phyloP scores from a whole-genome alignment of 495 filamentous ascomycete species.

The Podospora bellae-mahoneyi region DNA sequence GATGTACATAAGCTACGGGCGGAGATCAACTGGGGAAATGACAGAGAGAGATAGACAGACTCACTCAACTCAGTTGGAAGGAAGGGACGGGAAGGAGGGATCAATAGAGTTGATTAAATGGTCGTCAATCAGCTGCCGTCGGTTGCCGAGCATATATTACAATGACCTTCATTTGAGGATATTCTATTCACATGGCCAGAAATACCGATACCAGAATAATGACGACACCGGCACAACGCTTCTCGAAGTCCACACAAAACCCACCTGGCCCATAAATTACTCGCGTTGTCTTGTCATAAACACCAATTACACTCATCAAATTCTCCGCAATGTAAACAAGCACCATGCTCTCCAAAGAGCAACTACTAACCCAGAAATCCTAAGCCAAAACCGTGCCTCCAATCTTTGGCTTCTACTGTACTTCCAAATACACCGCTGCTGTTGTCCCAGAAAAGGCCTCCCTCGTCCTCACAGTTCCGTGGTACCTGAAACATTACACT shows the following conservation, averaged over 20 bases:
- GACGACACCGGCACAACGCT: too few species aligned
- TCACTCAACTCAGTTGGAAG: not conserved
- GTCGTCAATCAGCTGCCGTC: not conserved
- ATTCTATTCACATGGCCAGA: not conserved
- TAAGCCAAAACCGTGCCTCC: not conserved
- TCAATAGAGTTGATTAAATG: not conserved
- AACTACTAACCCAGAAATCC: not conserved
- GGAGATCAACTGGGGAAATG: not conserved
- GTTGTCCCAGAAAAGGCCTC: not conserved
- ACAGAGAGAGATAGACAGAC: not conserved
- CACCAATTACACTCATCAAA: not conserved
- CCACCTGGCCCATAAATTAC: too few species aligned
- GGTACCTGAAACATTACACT: not conserved
- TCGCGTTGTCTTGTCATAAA: too few species aligned
- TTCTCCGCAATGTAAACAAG: not conserved
- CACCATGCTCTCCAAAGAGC: not conserved
- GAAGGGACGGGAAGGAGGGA: not conserved
- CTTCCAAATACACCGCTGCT: not conserved
- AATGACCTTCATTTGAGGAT: not conserved
- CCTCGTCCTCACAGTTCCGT: not conserved
- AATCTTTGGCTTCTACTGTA: not conserved
- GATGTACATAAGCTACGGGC: conserved; percentile 1
- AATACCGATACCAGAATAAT: too few species aligned
- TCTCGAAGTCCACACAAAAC: too few species aligned
- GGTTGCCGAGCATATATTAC: not conserved